These are phyloP conservation scores for Trichoderma gracile DNA, from an alignment of 2,329 filamentous ascomycete species.

Conservation along the genomic window DNA sequence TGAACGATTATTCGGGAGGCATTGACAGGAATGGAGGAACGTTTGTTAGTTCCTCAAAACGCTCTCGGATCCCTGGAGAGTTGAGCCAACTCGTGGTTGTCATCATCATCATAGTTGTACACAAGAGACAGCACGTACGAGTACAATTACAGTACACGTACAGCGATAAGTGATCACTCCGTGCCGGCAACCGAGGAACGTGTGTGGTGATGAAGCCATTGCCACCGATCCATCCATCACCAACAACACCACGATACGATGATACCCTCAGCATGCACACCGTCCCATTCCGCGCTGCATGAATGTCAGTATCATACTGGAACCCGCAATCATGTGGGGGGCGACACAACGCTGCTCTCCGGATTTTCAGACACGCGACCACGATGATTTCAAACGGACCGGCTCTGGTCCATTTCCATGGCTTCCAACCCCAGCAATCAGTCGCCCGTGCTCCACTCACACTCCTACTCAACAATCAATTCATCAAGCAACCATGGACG, in stretches of 20 bases:
- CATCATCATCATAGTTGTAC: too few relatives aligned
- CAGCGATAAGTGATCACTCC: too few relatives aligned
- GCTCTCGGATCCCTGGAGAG: neutral
- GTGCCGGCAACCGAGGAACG: too few relatives aligned
- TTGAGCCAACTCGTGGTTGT: neutral
- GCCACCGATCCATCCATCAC: neutral
- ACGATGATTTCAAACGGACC: constrained; percentile 9
- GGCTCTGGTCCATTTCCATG: constrained; percentile 1
- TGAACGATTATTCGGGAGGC: neutral
- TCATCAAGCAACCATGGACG: neutral
- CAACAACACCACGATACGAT: too few relatives aligned
- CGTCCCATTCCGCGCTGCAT: neutral
- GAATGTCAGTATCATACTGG: neutral
- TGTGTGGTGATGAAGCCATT: neutral
- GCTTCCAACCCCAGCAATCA: constrained; percentile 1
- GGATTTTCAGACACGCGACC: constrained; percentile 21
- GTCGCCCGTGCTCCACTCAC: constrained; percentile 6
- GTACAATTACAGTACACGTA: neutral
- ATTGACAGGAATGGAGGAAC: neutral
- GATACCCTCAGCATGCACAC: neutral
- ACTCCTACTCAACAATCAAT: neutral
- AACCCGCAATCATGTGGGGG: constrained; percentile 16
- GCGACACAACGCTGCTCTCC: neutral
- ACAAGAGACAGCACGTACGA: neutral
- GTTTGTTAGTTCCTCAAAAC: neutral